These are phyloP conservation scores for Ceratocystis eucalypticola DNA, from an alignment of 2,329 filamentous ascomycete species.

Conservation along the genomic window DNA sequence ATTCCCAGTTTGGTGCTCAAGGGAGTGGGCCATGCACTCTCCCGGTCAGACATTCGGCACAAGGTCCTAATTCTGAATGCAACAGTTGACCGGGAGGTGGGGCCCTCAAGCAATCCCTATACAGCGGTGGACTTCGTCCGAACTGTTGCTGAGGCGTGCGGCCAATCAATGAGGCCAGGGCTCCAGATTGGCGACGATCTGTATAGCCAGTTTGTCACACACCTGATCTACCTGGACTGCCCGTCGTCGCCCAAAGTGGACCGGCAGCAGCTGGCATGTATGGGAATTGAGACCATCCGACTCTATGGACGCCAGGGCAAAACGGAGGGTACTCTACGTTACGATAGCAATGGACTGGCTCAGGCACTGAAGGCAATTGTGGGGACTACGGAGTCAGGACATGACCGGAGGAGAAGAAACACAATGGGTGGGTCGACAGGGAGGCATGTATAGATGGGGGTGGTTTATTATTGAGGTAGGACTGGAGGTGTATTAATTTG, in stretches of 20 bases:
- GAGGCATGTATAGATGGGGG: neutral
- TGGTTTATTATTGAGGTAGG: neutral
- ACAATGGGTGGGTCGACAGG: conserved; percentile 27
- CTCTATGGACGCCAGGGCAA: conserved; percentile 54
- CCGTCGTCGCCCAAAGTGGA: conserved; percentile 58
- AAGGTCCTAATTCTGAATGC: conserved; percentile 82
- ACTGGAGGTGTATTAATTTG: neutral
- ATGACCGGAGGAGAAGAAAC: conserved; percentile 33
- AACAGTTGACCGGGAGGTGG: conserved; percentile 73
- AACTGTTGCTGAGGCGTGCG: conserved; percentile 62
- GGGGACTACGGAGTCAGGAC: conserved; percentile 36
- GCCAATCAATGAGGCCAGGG: conserved; percentile 46
- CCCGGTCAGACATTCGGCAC: conserved; percentile 35
- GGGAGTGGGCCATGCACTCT: conserved; percentile 52
- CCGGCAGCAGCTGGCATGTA: conserved; percentile 42
- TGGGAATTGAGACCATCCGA: conserved; percentile 66
- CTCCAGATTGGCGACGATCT: conserved; percentile 30
- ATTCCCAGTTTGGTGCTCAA: conserved; percentile 66
- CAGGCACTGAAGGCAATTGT: conserved; percentile 68
- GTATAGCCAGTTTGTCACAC: conserved; percentile 61
- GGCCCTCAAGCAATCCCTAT: conserved; percentile 50
- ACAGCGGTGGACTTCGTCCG: conserved; percentile 68
- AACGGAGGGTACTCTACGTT: conserved; percentile 38
- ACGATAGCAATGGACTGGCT: conserved; percentile 61
- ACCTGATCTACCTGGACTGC: conserved; percentile 67